Percentiles rank a stretch among this genome's conserved stretches.
Evolutionary conservation across 2,329 filamentous ascomycete species (phyloP).

Genomic region (Sphaerulina musiva): DNA sequence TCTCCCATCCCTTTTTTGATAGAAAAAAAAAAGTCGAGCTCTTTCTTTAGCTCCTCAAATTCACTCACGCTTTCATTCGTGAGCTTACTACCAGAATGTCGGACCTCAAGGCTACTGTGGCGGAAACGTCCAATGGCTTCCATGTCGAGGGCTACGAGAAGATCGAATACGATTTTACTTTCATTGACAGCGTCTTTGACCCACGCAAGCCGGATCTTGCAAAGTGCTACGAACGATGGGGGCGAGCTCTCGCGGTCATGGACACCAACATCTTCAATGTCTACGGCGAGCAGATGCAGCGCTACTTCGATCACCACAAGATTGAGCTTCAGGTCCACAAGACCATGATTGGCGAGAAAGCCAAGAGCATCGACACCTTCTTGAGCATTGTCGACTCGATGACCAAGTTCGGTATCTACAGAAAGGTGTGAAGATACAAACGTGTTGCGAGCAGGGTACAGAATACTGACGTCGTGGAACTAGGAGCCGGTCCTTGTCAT

Average conservation of each 20-base stretch:
- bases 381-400: constrained; percentile 65
- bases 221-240: constrained; percentile 59
- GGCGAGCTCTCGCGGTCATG: constrained; percentile 60
- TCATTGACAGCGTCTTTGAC: constrained; percentile 64
- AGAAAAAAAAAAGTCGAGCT: constrained; percentile 9
- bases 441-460: background rate
- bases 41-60: constrained; percentile 11
- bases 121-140: constrained; percentile 59
- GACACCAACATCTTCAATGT: constrained; percentile 65
- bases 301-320: constrained; percentile 60
- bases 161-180: constrained; percentile 69
- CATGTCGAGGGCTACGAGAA: constrained; percentile 68
- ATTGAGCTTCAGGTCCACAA: constrained; percentile 60
- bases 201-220: constrained; percentile 55
- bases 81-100: constrained; percentile 49
- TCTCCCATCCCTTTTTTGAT: background rate
- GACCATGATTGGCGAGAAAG: constrained; percentile 69
- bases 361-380: constrained; percentile 65
- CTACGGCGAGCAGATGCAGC: constrained; percentile 59
- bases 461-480: constrained; percentile 8
- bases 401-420: constrained; percentile 63
- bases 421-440: constrained; percentile 31
- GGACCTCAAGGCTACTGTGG: constrained; percentile 60
- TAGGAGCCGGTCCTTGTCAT: constrained; percentile 60
- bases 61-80: constrained; percentile 7